Evolutionary conservation across 305 asterid genomes (phyloP).

Genomic region (Nicotiana rustica): DNA sequence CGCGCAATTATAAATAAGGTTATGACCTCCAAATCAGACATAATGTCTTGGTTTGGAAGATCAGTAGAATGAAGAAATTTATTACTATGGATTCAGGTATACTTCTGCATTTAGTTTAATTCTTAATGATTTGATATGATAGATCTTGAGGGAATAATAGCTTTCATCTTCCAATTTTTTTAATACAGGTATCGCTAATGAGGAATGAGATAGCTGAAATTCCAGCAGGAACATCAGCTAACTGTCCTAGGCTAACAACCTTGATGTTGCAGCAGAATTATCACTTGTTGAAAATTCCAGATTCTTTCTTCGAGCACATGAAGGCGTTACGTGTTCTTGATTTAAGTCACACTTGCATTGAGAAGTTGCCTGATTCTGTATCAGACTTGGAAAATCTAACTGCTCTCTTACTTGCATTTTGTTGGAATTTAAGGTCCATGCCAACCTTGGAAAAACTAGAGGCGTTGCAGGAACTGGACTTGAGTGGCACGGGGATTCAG

Average conservation of each 20-base stretch:
- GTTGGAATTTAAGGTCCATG: conserved; percentile 36
- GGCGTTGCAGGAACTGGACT: conserved; percentile 38
- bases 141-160: not conserved
- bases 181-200: conserved; percentile 36
- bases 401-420: conserved; percentile 39
- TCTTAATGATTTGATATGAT: not conserved
- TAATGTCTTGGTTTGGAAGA: not conserved
- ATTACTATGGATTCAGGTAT: not conserved
- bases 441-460: conserved; percentile 38
- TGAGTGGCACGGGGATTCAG: conserved; percentile 32
- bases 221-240: conserved; percentile 33
- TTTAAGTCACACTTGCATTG: conserved; percentile 42
- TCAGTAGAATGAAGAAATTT: not conserved
- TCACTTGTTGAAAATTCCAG: conserved; percentile 40
- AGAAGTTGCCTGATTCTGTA: conserved; percentile 39
- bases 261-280: conserved; percentile 41
- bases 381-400: conserved; percentile 39
- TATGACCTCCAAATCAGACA: not conserved
- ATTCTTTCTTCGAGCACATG: conserved; percentile 42
- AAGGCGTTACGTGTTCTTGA: conserved; percentile 39
- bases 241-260: conserved; percentile 40
- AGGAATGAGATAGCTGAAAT: conserved; percentile 37
- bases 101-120: not conserved
- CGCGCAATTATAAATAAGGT: not conserved
- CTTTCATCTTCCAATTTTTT: not conserved